Conservation (phyloP, 352 stramenopile species). For the Phytophthora chlamydospora region DNA sequence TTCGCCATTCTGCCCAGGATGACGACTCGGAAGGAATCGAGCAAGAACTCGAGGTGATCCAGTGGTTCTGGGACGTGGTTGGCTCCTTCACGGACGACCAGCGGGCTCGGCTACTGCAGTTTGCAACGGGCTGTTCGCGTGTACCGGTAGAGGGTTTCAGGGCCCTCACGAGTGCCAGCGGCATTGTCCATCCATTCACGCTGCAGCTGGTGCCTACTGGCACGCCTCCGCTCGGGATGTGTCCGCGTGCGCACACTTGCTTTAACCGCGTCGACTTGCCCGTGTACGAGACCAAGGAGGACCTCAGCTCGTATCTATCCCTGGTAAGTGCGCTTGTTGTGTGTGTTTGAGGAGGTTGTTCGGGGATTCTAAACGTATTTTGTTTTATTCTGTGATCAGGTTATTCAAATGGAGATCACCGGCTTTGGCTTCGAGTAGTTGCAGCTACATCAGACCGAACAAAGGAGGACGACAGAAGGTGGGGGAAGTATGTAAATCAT, state of each 20-base stretch:
- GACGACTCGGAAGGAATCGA: conserved; percentile 58
- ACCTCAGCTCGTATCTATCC: conserved; percentile 87
- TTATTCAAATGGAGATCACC: conserved; percentile 87
- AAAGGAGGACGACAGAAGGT: too few relatives aligned
- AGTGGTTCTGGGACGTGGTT: conserved; percentile 93
- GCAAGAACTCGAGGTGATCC: conserved; percentile 67
- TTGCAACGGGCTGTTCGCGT: conserved; percentile 96
- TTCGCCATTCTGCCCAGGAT: conserved; percentile 52
- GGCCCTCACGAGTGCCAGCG: conserved; percentile 79
- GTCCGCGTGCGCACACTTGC: conserved; percentile 85
- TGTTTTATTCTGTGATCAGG: conserved; percentile 34
- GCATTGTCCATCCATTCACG: conserved; percentile 83
- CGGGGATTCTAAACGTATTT: conserved; percentile 35
- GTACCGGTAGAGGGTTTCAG: conserved; percentile 90
- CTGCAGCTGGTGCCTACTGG: conserved; percentile 69
- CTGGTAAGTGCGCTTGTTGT: conserved; percentile 56
- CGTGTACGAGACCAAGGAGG: conserved; percentile 76
- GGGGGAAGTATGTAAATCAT: conserved; percentile 32
- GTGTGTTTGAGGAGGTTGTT: conserved; percentile 14
- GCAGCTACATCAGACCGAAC: conserved; percentile 4
- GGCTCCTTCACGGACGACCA: conserved; percentile 90
- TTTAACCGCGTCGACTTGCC: conserved; percentile 91
- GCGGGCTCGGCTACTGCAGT: conserved; percentile 96
- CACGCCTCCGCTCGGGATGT: conserved; percentile 59
- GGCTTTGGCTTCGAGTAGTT: conserved; percentile 77